Evolutionary conservation across 495 filamentous ascomycete genomes (phyloP).

Genomic region (Elaphomyces granulatus): DNA sequence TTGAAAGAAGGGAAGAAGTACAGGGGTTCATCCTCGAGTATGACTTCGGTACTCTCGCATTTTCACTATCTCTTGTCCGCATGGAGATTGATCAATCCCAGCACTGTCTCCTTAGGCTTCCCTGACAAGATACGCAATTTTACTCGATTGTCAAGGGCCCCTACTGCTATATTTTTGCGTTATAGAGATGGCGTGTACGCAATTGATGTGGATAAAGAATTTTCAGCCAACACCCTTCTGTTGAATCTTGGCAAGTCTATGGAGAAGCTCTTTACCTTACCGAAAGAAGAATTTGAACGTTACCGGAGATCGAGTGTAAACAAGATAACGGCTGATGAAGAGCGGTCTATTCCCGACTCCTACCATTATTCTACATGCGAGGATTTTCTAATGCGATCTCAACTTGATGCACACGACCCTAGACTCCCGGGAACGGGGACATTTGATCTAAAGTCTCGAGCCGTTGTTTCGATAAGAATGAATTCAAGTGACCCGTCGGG

Average conservation of each 20-base stretch:
- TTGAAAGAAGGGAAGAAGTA: constrained; percentile 60
- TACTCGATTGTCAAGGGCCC: constrained; percentile 53
- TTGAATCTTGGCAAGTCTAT: constrained; percentile 86
- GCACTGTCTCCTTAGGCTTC: constrained; percentile 52
- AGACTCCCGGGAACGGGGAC: constrained; percentile 82
- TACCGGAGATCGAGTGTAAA: constrained; percentile 55
- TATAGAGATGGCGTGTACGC: constrained; percentile 79
- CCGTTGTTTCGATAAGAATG: constrained; percentile 84
- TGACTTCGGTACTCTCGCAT: constrained; percentile 74
- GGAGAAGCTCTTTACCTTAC: constrained; percentile 86
- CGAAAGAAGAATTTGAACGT: constrained; percentile 66
- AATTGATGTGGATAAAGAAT: constrained; percentile 97
- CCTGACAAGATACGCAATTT: constrained; percentile 43
- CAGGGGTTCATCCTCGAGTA: constrained; percentile 88
- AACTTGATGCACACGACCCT: constrained; percentile 82
- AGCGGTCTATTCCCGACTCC: constrained; percentile 50
- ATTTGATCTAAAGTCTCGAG: constrained; percentile 94
- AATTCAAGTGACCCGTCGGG: constrained; percentile 53
- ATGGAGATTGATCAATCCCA: constrained; percentile 58
- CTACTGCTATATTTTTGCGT: constrained; percentile 69
- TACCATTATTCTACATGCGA: constrained; percentile 80
- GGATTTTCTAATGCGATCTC: constrained; percentile 92
- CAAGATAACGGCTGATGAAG: constrained; percentile 47
- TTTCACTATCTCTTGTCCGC: constrained; percentile 85
- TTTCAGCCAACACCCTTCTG: constrained; percentile 68